Conservation (phyloP, 192 early-diverging fungal species). For the Chytriomyces confervae region DNA sequence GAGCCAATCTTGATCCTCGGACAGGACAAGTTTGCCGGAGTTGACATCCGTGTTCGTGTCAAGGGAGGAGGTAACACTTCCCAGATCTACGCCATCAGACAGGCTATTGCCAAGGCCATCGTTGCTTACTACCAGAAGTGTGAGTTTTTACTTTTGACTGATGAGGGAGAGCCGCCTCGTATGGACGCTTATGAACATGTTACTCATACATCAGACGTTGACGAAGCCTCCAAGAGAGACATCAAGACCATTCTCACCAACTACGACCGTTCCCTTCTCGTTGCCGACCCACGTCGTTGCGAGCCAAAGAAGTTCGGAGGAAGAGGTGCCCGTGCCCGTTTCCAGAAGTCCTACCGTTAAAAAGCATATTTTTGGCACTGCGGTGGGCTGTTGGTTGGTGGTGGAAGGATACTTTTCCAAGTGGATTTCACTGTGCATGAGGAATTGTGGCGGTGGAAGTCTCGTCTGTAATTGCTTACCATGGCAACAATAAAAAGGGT, state of each 20-base stretch:
- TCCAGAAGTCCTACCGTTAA: slow-evolving; percentile 71
- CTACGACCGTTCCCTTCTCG: slow-evolving; percentile 98
- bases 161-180: not conserved
- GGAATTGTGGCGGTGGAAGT: too few relatives aligned
- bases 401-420: too few relatives aligned
- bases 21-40: slow-evolving; percentile 93
- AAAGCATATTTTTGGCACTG: not conserved
- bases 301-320: slow-evolving; percentile 99
- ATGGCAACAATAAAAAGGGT: too few relatives aligned
- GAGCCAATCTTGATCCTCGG: slow-evolving; percentile 96
- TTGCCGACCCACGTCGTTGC: slow-evolving; percentile 98
- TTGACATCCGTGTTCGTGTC: slow-evolving; percentile 97
- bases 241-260: slow-evolving; percentile 89
- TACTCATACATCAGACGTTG: slow-evolving; percentile 65
- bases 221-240: slow-evolving; percentile 99
- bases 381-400: too few relatives aligned
- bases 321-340: slow-evolving; percentile 96
- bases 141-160: slow-evolving; percentile 41
- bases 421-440: too few relatives aligned
- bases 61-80: slow-evolving; percentile 97
- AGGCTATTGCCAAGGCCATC: slow-evolving; percentile 98
- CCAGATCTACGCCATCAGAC: slow-evolving; percentile 97
- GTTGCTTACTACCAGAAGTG: slow-evolving; percentile 99
- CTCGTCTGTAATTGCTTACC: too few relatives aligned
- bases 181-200: slow-evolving; percentile 3